Evolutionary conservation across 2,329 filamentous ascomycete species (phyloP), one percentile per base, ranked within the genome.

Genomic region (Coleophoma cylindrospora): DNA sequence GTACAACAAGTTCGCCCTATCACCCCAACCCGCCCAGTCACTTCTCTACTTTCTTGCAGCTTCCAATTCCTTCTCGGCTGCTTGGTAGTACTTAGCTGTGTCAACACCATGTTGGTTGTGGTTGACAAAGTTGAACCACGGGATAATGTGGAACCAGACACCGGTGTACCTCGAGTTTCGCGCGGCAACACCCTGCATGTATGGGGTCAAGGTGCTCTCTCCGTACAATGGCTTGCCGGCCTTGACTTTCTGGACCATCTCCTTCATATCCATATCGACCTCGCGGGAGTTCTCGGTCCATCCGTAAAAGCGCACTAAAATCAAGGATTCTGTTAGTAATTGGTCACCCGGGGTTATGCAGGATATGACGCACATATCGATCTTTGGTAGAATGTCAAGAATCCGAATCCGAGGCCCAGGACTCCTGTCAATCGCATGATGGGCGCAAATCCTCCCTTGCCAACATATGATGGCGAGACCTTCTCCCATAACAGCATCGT

Each of bases 121-220:
- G 73, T 99, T 97, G 65, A 96, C 92, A 73, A 99, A 87, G 77
- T 99, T 99, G 74, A 96, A 92, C 94, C 91, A 97, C 37, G 92
- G 91, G 50, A 99, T 74, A 49, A 92, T 82, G 66, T 91, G 87
- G 58, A 89, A 74, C 70, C 92, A 94, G 33, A 94, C 76, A 38
- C 87, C 87, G 36, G 89, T 86, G 76, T 96, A 97, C 66, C 94
- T 81, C 64, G 91, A 96, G 75, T 99, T 95, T 61, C 94, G 80
- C 52, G 89, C 84, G 47, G 94, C 91, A 37, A 96, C 87, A 53
- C 92, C 94, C 73, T 99, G 94, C 77, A 96, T 87, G 72, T 96
- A 89, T 56, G 91, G 85, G 51, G 86, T 87, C 62, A 96, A 73
- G 48, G 74, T 74, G 63, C 84, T 89, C 62, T 80, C 81, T 64